Percentiles rank a stretch among this genome's conserved stretches.
These are phyloP conservation scores for Pseudogymnoascus sp. DNA, from an alignment of 2,329 filamentous ascomycete genomes.

Conservation along the genomic window DNA sequence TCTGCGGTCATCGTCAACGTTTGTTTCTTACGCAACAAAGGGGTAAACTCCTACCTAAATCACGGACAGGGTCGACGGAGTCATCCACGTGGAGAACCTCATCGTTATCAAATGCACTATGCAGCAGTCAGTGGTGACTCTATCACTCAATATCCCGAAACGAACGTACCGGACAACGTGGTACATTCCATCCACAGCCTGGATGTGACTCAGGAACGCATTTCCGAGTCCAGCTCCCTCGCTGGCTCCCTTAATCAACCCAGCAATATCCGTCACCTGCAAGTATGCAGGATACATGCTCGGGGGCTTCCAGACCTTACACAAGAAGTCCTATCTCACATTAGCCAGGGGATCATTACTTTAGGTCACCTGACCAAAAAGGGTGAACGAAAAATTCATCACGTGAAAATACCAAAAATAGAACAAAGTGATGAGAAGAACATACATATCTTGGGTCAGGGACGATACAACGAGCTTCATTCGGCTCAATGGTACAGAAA, in stretches of 20 bases:
- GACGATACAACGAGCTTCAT: slow-evolving; percentile 39
- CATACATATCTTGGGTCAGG: slow-evolving; percentile 39
- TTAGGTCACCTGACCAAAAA: background rate
- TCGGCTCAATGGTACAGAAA: slow-evolving; percentile 42
- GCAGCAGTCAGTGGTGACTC: background rate
- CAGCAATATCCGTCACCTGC: slow-evolving; percentile 41
- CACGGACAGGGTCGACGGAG: slow-evolving; percentile 38
- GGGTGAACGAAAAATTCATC: background rate
- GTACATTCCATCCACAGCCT: slow-evolving; percentile 40
- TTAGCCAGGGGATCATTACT: slow-evolving; percentile 2
- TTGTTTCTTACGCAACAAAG: background rate
- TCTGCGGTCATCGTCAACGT: slow-evolving; percentile 22
- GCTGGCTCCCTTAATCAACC: slow-evolving; percentile 39
- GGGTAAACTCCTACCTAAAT: slow-evolving; percentile 31
- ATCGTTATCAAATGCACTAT: slow-evolving; percentile 38
- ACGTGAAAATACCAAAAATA: slow-evolving; percentile 3
- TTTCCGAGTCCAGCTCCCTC: slow-evolving; percentile 40
- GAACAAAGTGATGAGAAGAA: slow-evolving; percentile 10
- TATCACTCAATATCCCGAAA: background rate
- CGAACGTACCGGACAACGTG: slow-evolving; percentile 35
- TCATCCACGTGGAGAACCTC: slow-evolving; percentile 41
- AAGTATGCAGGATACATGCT: slow-evolving; percentile 39
- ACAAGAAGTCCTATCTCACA: slow-evolving; percentile 35
- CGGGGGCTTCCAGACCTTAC: slow-evolving; percentile 39
- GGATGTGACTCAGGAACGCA: slow-evolving; percentile 40